phyloP scores from a whole-genome alignment of 2,329 filamentous ascomycete species.

The Apiospora arundinis region DNA sequence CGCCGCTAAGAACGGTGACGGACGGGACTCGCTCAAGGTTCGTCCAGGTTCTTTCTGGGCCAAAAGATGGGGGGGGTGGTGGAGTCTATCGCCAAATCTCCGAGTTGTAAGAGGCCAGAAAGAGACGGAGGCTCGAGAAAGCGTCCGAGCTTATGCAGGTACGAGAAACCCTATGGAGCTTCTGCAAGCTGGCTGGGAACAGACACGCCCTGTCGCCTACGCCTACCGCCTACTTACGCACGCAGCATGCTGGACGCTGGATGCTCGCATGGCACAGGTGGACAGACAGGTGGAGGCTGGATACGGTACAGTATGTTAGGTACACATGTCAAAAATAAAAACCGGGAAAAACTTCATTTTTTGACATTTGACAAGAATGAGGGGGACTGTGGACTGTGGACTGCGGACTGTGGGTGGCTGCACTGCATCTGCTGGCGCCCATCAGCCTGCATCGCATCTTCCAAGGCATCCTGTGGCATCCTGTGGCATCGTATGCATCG shows the following conservation, averaged over 20 bases:
- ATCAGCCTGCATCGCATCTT: neutral
- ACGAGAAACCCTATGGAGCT: neutral
- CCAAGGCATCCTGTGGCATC: conserved; percentile 3
- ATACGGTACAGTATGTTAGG: neutral
- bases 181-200: too few relatives aligned
- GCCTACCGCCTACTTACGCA: neutral
- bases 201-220: neutral
- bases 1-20: neutral
- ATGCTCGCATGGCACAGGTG: neutral
- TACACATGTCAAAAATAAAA: neutral
- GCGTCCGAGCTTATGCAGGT: conserved; percentile 13
- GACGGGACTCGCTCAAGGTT: neutral
- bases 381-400: neutral
- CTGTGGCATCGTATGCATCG: neutral
- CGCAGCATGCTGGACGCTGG: neutral
- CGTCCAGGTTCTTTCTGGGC: neutral
- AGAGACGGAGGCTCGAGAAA: conserved; percentile 7
- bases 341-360: neutral
- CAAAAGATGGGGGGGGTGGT: neutral
- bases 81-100: conserved; percentile 8
- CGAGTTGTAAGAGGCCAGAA: neutral
- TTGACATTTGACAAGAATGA: conserved; percentile 9
- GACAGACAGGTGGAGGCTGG: neutral
- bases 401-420: conserved; percentile 5
- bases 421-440: neutral